Evolutionary conservation across 2,329 filamentous ascomycete species (phyloP), one percentile per base, ranked within the genome.

Genomic region (Botrytis tulipae): DNA sequence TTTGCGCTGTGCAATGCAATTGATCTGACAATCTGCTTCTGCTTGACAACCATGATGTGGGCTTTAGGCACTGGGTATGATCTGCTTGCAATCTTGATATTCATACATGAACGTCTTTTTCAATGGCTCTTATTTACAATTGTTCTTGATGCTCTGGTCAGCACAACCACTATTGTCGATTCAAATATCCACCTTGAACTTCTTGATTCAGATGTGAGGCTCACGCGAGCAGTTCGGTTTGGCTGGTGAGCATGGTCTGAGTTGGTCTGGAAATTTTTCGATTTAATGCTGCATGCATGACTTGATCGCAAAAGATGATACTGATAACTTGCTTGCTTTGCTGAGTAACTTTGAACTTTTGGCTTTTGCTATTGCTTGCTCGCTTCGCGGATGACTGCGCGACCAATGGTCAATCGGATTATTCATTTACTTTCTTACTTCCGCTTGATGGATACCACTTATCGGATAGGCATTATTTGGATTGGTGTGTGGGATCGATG

Each of bases 1-100:
- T 69, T 44, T 69, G 66, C 37, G 57, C n/a, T 57, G 66, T 69
- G 66, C 66, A 69, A 40, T 69, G 66, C 66, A 69, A 67, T 57
- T 69, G 66, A 69, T 42, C n/a, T 42, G 66, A 69, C 35, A 69
- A 69, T 57, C 35, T 59, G 37, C 48, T 57, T 69, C 48, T 69
- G 51, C 66, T 69, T 69, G 48, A 69, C 48, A 69, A 57, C 37
- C 48, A 69, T 69, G 20, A 69, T 69, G 25, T 69, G 48, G 66
- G 66, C 66, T 69, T 44, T 57, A n/a, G n/a, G 18, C 54, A 69
- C 35, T 44, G 48, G 66, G 54, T 69, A 10, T 69, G 66, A 69
- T 42, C 66, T 44, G 66, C 66, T 57, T 57, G 66, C 66, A 69
- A 69, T 42, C 54, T 16, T 69, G 66, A 69, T 69, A 69, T 69